These are phyloP conservation scores for Ceratocystis smalleyi DNA, from an alignment of 2,329 filamentous ascomycete genomes.

Conservation along the genomic window DNA sequence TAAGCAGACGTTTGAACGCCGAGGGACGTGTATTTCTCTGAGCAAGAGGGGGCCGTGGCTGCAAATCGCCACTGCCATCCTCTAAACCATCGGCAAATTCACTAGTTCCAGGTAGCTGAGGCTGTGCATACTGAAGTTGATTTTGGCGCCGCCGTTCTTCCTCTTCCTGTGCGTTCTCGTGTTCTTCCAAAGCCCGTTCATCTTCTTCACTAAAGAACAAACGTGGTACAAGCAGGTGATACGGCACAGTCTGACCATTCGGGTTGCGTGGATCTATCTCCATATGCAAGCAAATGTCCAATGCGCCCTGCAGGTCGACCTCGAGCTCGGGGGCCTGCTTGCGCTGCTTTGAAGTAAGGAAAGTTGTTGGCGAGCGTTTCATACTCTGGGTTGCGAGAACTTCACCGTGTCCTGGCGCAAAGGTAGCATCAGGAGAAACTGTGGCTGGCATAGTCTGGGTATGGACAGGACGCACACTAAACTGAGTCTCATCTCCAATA, in stretches of 20 bases:
- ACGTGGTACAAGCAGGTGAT: conserved; percentile 70
- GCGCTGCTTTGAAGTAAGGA: conserved; percentile 43
- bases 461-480: conserved; percentile 30
- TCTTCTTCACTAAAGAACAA: conserved; percentile 44
- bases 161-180: conserved; percentile 15
- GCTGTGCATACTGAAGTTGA: conserved; percentile 17
- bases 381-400: conserved; percentile 28
- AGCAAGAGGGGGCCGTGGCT: not conserved
- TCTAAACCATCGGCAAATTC: not conserved
- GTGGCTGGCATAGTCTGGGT: conserved; percentile 16
- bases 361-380: conserved; percentile 53
- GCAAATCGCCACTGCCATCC: not conserved
- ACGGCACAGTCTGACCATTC: conserved; percentile 72
- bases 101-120: not conserved
- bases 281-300: conserved; percentile 79
- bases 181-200: conserved; percentile 20
- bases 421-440: not conserved
- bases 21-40: not conserved
- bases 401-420: not conserved
- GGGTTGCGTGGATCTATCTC: conserved; percentile 79
- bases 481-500: conserved; percentile 42
- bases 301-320: conserved; percentile 64
- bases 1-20: conserved; percentile 10
- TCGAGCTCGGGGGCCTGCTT: conserved; percentile 36
- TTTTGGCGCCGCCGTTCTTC: conserved; percentile 16